phyloP scores from a whole-genome alignment of 2,329 filamentous ascomycete genomes.

The Pezicula neosporulosa region DNA sequence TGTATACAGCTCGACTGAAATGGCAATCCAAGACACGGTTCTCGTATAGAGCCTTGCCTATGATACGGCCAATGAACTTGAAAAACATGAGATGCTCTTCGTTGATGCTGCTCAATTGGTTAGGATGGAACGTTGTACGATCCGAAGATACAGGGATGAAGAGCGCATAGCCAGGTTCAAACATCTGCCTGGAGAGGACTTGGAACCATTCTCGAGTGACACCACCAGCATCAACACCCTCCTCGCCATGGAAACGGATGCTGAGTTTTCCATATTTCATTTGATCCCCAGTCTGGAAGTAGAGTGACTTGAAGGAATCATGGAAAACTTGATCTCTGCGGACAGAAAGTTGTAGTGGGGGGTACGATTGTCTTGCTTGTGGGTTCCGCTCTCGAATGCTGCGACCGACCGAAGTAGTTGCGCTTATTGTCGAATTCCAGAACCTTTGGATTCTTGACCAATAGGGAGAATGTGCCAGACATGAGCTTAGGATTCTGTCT shows the following conservation, averaged over 20 bases:
- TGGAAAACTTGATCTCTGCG: conserved; percentile 95
- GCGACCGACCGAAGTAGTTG: conserved; percentile 97
- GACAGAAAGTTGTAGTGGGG: conserved; percentile 78
- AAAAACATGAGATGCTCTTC: conserved; percentile 96
- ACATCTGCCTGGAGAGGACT: conserved; percentile 95
- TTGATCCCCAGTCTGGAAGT: conserved; percentile 94
- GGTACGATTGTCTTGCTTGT: conserved; percentile 67
- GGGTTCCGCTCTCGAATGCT: conserved; percentile 77
- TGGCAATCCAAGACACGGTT: conserved; percentile 94
- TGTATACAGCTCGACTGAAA: conserved; percentile 98
- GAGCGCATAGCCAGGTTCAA: conserved; percentile 94
- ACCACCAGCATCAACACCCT: conserved; percentile 95
- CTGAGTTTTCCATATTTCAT: conserved; percentile 99
- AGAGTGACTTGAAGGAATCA: conserved; percentile 96
- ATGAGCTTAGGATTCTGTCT: conserved; percentile 96
- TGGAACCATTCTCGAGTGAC: conserved; percentile 99
- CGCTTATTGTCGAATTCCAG: conserved; percentile 99
- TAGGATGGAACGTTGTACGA: conserved; percentile 97
- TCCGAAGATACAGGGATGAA: conserved; percentile 97
- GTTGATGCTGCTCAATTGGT: conserved; percentile 90
- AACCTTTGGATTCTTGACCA: conserved; percentile 98
- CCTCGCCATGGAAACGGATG: conserved; percentile 94
- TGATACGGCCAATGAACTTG: conserved; percentile 98
- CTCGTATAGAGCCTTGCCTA: conserved; percentile 97
- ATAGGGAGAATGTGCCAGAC: conserved; percentile 93